Evolutionary conservation across 768 basidiomycete species (phyloP).

Genomic region (Termitomyces titanicus): DNA sequence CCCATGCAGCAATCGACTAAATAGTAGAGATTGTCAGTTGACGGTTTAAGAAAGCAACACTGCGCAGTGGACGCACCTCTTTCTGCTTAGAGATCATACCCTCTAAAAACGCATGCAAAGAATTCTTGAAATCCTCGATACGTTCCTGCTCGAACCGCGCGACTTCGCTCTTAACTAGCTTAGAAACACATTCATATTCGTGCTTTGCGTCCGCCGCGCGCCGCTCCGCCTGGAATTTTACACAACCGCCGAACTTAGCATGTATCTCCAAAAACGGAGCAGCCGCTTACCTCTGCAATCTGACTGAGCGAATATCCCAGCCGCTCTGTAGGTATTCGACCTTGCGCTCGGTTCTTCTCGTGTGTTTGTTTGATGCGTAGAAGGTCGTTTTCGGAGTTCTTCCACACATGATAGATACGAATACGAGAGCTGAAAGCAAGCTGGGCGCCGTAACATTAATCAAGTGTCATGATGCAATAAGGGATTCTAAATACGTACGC

Average conservation of each 20-base stretch:
- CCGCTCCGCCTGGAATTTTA: constrained; percentile 66
- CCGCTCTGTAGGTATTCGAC: constrained; percentile 66
- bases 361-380: constrained; percentile 70
- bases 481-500: constrained; percentile 44
- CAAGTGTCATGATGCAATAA: not conserved
- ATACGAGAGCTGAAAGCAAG: constrained; percentile 86
- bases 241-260: not conserved
- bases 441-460: constrained; percentile 31
- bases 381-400: constrained; percentile 72
- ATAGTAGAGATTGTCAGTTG: not conserved
- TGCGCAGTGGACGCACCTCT: constrained; percentile 44
- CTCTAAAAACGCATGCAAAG: constrained; percentile 79
- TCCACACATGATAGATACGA: constrained; percentile 79
- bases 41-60: not conserved
- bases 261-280: not conserved
- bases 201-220: constrained; percentile 77
- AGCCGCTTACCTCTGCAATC: constrained; percentile 67
- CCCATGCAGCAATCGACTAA: constrained; percentile 77
- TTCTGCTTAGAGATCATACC: constrained; percentile 86
- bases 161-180: constrained; percentile 85
- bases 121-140: constrained; percentile 87
- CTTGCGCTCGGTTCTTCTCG: constrained; percentile 80
- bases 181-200: constrained; percentile 88
- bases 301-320: constrained; percentile 71
- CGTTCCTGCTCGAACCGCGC: constrained; percentile 91